A percentile compares a stretch with the other conserved stretches of the same genome.
These are phyloP conservation scores for Massariosphaeria phaeospora DNA, from an alignment of 495 filamentous ascomycete genomes.

Conservation along the genomic window DNA sequence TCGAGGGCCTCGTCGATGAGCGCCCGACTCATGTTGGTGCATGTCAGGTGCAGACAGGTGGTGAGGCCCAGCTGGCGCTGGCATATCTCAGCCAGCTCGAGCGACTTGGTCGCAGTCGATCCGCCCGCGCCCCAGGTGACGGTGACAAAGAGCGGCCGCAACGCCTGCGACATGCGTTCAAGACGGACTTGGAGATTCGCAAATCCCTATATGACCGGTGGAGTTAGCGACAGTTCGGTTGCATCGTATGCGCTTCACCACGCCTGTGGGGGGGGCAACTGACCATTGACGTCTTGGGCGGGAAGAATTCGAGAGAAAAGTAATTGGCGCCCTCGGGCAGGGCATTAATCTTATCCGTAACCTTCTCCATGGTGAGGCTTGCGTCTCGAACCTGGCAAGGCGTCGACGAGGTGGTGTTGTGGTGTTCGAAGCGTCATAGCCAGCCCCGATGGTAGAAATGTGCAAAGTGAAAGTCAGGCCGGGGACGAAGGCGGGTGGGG, in stretches of 20 bases:
- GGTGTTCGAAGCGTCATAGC: slow-evolving; percentile 7
- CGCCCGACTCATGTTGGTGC: slow-evolving; percentile 90
- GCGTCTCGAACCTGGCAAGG: neutral
- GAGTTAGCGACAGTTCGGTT: slow-evolving; percentile 2
- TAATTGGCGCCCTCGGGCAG: slow-evolving; percentile 75
- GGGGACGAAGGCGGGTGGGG: slow-evolving; percentile 12
- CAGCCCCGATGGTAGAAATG: neutral
- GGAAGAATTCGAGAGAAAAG: slow-evolving; percentile 98
- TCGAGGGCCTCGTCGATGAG: slow-evolving; percentile 86
- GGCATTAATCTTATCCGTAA: slow-evolving; percentile 93
- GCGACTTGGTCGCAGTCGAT: slow-evolving; percentile 79
- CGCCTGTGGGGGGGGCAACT: slow-evolving; percentile 27
- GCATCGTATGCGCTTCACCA: too few species aligned
- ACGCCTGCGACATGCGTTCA: slow-evolving; percentile 85
- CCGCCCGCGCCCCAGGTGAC: slow-evolving; percentile 98
- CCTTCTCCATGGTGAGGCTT: slow-evolving; percentile 64
- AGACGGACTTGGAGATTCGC: slow-evolving; percentile 89
- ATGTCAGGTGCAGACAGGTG: slow-evolving; percentile 93
- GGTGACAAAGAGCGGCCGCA: slow-evolving; percentile 90
- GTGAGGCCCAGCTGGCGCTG: slow-evolving; percentile 87
- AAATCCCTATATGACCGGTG: slow-evolving; percentile 61
- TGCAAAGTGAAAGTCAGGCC: neutral
- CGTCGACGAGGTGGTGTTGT: neutral
- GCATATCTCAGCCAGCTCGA: slow-evolving; percentile 93
- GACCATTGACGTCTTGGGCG: slow-evolving; percentile 90